Evolutionary conservation across 805 yeast genomes (phyloP), one percentile per base, ranked within the genome.

Genomic region (Yamadazyma phyllophila): DNA sequence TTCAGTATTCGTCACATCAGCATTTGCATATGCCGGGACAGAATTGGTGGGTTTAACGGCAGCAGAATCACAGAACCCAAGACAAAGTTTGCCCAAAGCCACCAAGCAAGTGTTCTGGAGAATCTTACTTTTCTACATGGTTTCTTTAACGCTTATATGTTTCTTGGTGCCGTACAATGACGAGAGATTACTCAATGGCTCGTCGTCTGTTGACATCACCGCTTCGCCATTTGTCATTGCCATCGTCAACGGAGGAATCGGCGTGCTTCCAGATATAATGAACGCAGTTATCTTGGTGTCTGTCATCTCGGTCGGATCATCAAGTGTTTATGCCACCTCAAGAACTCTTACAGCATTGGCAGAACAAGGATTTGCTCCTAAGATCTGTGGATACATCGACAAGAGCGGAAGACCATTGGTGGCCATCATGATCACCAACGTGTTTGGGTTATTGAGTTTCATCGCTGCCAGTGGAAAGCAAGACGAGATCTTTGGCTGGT

Each of bases 41-140:
- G 84, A 81, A 63, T 45, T 51, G 34, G 55, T 51, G 9, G 78
- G 85, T 2, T 61, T 81, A 20, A 83, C 52, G 2, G 52, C 55
- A 1, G 83, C 91, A 7, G 95, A 87, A 63, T 74, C 88, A 17
- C 76, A 65, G 30, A 78, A 85, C 61, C 92, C 94, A 38, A 71
- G 84, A 54, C 72, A 71, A 45, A 66, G 85, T 2, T 74, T 85
- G 45, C 94, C 92, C 31, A 74, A 76, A 41, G 91, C 92, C 36
- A 80, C 84, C 48, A 86, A 85, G 64, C 91, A 87, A 67, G 88
- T 85, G 3, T 85, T 88, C 67, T 86, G 92, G 91, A 76, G 94
- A 66, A 82, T 87, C 46, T 67, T 82, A 12, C 62, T 85, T 53
- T 86, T 87, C 60, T 88, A 88, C 67, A 72, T 88, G 61, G 50